Evolutionary conservation across 108 stramenopile genomes (phyloP).

Genomic region (Discostella pseudostelligera): DNA sequence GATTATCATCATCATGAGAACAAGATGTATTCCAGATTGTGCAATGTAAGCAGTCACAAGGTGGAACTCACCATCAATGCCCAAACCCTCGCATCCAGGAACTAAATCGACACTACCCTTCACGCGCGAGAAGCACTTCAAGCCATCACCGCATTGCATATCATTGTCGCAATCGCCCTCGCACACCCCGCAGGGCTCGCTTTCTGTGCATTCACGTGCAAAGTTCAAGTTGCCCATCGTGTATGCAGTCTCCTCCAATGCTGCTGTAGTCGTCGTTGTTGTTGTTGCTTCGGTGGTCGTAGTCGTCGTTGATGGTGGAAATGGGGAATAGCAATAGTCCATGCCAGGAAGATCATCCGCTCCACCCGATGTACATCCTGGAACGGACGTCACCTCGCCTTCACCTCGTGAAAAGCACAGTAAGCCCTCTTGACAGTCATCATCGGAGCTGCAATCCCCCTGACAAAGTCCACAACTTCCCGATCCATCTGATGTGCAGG

Average conservation of each 20-base stretch:
- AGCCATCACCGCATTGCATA: constrained; percentile 16
- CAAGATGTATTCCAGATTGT: constrained; percentile 3
- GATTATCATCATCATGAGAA: background rate
- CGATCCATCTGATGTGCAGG: constrained; percentile 10
- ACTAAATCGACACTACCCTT: constrained; percentile 30
- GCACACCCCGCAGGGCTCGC: constrained; percentile 24
- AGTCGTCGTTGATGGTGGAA: constrained; percentile 21
- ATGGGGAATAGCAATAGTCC: constrained; percentile 43
- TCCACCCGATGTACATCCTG: constrained; percentile 37
- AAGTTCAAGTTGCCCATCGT: constrained; percentile 16
- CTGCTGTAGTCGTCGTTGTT: constrained; percentile 14
- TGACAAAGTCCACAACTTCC: constrained; percentile 40
- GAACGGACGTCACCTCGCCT: constrained; percentile 38
- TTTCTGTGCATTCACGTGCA: constrained; percentile 34
- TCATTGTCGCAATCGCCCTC: constrained; percentile 45
- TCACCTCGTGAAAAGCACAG: constrained; percentile 36
- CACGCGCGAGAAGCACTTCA: constrained; percentile 31
- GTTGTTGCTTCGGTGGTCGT: constrained; percentile 27
- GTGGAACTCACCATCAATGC: constrained; percentile 22
- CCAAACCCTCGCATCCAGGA: constrained; percentile 29
- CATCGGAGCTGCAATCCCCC: constrained; percentile 46
- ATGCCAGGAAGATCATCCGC: constrained; percentile 26
- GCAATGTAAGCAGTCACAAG: background rate
- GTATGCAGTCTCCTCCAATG: constrained; percentile 12
- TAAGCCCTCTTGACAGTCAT: constrained; percentile 32